These are phyloP conservation scores for Stenocarpella maydis DNA, from an alignment of 2,329 filamentous ascomycete genomes.

Conservation along the genomic window DNA sequence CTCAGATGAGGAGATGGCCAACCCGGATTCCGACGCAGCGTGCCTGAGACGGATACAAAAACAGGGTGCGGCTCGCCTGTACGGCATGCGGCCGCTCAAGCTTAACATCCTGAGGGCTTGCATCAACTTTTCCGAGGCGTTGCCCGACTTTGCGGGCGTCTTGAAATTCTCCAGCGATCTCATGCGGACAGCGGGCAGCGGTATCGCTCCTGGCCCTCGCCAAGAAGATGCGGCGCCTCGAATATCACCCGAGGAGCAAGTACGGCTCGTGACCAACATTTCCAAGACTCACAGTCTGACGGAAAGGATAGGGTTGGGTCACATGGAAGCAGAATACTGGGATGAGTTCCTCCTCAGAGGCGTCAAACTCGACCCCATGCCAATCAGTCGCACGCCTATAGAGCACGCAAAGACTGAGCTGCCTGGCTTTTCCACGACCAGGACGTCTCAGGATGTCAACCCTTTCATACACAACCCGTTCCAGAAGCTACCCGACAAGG, in stretches of 20 bases:
- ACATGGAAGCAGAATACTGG: conserved; percentile 88
- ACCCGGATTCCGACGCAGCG: conserved; percentile 59
- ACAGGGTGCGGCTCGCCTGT: conserved; percentile 67
- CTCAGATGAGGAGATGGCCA: conserved; percentile 33
- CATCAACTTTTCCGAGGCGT: conserved; percentile 90
- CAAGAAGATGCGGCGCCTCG: conserved; percentile 74
- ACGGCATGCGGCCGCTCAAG: conserved; percentile 83
- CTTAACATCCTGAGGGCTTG: conserved; percentile 88
- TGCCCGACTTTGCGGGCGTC: conserved; percentile 92
- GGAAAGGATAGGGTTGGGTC: conserved; percentile 73
- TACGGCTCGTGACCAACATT: conserved; percentile 84
- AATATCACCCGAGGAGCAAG: conserved; percentile 83
- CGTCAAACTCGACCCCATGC: conserved; percentile 72
- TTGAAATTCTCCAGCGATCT: conserved; percentile 86
- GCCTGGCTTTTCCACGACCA: conserved; percentile 57
- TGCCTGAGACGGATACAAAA: conserved; percentile 66
- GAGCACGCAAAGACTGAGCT: conserved; percentile 68
- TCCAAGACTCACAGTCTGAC: conserved; percentile 83
- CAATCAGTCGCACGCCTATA: conserved; percentile 68
- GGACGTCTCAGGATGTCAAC: conserved; percentile 70
- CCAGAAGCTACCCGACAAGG: conserved; percentile 70
- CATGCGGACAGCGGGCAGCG: conserved; percentile 81
- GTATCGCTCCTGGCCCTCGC: conserved; percentile 76
- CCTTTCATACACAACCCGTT: conserved; percentile 98
- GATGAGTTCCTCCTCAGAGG: conserved; percentile 91